Base-by-base conservation (phyloP, 805 yeast genomes). In the Ogataea naganishii region DNA sequence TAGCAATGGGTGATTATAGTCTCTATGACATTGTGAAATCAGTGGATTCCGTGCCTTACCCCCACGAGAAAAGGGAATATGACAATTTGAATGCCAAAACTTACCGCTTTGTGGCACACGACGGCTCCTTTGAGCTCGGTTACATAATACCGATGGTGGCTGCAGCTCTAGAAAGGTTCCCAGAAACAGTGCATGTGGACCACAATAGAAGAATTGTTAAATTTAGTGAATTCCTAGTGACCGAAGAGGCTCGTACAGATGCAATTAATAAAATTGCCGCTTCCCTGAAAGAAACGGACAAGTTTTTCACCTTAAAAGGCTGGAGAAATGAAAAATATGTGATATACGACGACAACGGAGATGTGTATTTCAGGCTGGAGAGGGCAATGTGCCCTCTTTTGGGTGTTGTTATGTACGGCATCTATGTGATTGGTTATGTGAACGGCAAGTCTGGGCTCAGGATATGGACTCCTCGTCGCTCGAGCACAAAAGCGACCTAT, bases 331-430 rank as follows among this genome's bases (percentile, higher is more conserved):
- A 92, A 54, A 62, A 72, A 21, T 92, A 85, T 52, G 65, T 78
- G 0, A 73, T 88, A 5, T 84, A 78, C 53, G 65, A 69, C 32
- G 75, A 78, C 0, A 36, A 60, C 0, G 58, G 61, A 12, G 38
- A 33, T 1, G 80, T 80, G 0, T 92, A 89, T 45, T 55, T 85
- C 40, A 57, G 64, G 5, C 54, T 85, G 4, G 98, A 92, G 51
- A 64, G 98, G 24, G 78, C 96, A 0, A 72, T 84, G 34, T 72
- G 94, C 10, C 80, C 83, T 1, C 53, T 85, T 10, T 48, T 89
- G 24, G 98, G 98, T 0, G 80, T 92, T 8, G 75, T 81, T 1
- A 84, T 94, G 36, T 86, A 85, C 51, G 98, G 98, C 1, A 78
- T 79, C 4, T 97, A 92, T 51, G 64, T 88, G 17, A 81, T 73